These are phyloP conservation scores for Pseudogymnoascus sp. DNA, from an alignment of 2,329 filamentous ascomycete species.

Conservation along the genomic window DNA sequence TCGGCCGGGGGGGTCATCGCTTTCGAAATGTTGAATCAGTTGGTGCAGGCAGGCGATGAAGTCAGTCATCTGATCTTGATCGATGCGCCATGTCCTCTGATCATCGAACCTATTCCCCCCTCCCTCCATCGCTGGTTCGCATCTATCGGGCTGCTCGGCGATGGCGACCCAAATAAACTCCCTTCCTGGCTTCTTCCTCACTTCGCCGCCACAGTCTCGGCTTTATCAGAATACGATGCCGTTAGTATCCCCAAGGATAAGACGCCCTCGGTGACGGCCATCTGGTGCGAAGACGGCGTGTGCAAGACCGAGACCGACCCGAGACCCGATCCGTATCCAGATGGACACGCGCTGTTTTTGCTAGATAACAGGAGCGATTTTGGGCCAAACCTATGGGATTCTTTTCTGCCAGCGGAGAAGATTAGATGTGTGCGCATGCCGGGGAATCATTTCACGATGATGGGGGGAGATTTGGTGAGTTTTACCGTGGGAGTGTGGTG, in stretches of 20 bases:
- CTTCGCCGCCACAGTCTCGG: constrained; percentile 60
- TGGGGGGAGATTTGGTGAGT: constrained; percentile 51
- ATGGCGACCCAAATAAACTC: constrained; percentile 49
- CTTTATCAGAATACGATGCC: constrained; percentile 61
- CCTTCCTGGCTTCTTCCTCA: constrained; percentile 68
- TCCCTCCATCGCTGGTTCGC: constrained; percentile 64
- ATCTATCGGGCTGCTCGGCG: constrained; percentile 61
- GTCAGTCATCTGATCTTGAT: constrained; percentile 57
- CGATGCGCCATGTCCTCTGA: constrained; percentile 57
- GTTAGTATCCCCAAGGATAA: constrained; percentile 50
- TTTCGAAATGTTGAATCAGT: constrained; percentile 55
- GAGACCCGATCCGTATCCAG: constrained; percentile 51
- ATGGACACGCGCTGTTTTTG: constrained; percentile 57
- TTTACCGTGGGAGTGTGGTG: not conserved
- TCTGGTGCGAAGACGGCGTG: constrained; percentile 69
- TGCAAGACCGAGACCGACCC: constrained; percentile 59
- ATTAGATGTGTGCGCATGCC: constrained; percentile 59
- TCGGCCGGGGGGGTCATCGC: constrained; percentile 69
- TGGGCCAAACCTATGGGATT: constrained; percentile 59
- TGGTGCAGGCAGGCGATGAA: constrained; percentile 46
- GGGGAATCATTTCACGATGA: constrained; percentile 70
- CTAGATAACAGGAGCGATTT: constrained; percentile 68
- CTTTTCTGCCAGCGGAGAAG: constrained; percentile 52
- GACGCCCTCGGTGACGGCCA: constrained; percentile 53
- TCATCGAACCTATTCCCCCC: constrained; percentile 57